Conservation (phyloP, 2,329 filamentous ascomycete species). For the Cercospora berteroae region DNA sequence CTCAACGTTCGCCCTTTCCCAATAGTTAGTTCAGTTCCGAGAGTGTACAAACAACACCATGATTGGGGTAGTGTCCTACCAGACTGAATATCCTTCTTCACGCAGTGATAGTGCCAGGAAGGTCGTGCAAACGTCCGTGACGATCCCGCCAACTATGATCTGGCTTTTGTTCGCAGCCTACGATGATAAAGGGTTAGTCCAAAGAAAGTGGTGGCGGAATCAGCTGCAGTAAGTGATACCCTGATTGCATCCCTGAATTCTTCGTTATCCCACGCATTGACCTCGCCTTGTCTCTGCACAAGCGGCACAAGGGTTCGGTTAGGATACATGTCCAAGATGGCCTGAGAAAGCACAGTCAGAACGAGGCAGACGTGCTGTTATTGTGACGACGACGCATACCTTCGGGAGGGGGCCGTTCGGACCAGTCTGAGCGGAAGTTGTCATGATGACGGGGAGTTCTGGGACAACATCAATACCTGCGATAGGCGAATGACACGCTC, state of each 20-base stretch:
- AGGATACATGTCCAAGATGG: conserved; percentile 65
- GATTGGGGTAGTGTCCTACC: conserved; percentile 32
- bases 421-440: conserved; percentile 65
- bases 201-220: background rate
- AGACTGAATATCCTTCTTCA: conserved; percentile 70
- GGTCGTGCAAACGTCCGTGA: conserved; percentile 72
- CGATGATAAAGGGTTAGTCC: background rate
- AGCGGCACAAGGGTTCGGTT: conserved; percentile 53
- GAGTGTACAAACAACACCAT: background rate
- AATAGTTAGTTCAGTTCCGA: background rate
- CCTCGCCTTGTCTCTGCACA: conserved; percentile 65
- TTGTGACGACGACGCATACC: background rate
- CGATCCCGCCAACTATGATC: conserved; percentile 69
- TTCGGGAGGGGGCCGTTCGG: conserved; percentile 70
- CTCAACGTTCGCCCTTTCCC: conserved; percentile 60
- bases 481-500: too few relatives aligned
- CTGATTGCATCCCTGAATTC: conserved; percentile 65
- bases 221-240: background rate
- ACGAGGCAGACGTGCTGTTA: background rate
- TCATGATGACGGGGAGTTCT: conserved; percentile 66
- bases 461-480: background rate
- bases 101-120: conserved; percentile 72
- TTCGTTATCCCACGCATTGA: conserved; percentile 73
- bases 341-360: conserved; percentile 32
- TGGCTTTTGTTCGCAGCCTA: conserved; percentile 63